phyloP scores from a whole-genome alignment of 2,329 filamentous ascomycete genomes.

The Xylaria arbuscula region DNA sequence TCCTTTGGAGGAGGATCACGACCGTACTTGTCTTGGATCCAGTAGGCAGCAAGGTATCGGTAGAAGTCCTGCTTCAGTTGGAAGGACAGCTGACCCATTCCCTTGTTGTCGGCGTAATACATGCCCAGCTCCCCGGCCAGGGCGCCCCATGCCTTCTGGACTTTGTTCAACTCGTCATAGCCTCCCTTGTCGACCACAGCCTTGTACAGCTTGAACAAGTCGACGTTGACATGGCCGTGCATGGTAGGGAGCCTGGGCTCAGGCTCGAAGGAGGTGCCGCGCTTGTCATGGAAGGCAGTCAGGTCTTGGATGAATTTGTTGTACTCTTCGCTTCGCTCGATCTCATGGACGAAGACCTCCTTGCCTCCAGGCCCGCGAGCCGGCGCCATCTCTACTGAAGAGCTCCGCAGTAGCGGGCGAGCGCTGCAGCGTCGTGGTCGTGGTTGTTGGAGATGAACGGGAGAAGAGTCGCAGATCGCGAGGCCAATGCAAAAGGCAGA shows the following conservation, averaged over 20 bases:
- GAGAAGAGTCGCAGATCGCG: conserved; percentile 1
- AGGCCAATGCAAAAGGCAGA: conserved; percentile 35
- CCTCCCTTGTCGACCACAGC: conserved; percentile 81
- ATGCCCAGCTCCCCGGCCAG: conserved; percentile 82
- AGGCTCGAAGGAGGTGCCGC: conserved; percentile 81
- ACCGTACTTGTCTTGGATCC: conserved; percentile 81
- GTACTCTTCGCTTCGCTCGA: conserved; percentile 76
- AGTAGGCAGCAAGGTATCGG: conserved; percentile 87
- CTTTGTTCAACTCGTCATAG: conserved; percentile 84
- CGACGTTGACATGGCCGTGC: conserved; percentile 79
- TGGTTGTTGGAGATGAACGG: neutral
- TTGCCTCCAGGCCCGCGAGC: conserved; percentile 46
- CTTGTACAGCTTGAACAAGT: conserved; percentile 82
- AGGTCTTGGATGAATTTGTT: conserved; percentile 81
- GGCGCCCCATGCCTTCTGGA: conserved; percentile 87
- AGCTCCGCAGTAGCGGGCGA: conserved; percentile 25
- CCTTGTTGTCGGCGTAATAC: conserved; percentile 73
- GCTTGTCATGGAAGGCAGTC: conserved; percentile 78
- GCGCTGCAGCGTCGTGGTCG: neutral
- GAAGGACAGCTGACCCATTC: conserved; percentile 80
- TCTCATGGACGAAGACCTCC: conserved; percentile 52
- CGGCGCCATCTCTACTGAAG: conserved; percentile 46
- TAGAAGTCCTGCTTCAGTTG: conserved; percentile 89
- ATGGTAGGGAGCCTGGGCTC: conserved; percentile 73
- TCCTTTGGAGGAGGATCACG: conserved; percentile 88